Base-by-base conservation (phyloP, 164 flowering plant species). In the Annona cherimola region DNA sequence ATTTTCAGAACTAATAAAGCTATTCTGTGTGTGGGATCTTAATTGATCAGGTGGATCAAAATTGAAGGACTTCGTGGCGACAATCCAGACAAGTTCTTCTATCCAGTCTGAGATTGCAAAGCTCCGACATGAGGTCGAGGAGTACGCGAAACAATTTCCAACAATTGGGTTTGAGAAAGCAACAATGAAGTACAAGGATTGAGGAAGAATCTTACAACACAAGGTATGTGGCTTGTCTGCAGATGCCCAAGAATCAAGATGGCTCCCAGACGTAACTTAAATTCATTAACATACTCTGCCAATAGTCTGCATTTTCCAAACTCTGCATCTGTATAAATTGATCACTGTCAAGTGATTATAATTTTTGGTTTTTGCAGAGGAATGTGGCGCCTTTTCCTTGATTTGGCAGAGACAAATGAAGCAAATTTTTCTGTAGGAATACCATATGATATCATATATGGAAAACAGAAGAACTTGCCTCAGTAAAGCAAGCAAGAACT, bases 111-210 rank as follows among this genome's bases (percentile, higher is more conserved):
- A 90, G 81, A 81, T 88, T 70, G 72, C 85, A 60, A 89, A 91
- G 71, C 86, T 95, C 20, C 87, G 90, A 19, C 78, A 74, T 2
- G 86, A 87, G 19, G 98, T 95, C 42, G 98, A 92, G 87, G 96
- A 90, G 76, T 95, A 82, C 70, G 98, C 97, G 6, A 95, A 93
- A 71, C 94, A 91, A 75, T 95, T 95, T 77, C 97, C 97, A 2
- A 95, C 99, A 44, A 87, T 95, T 78, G 99, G 99, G 54, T 95
- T 95, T 78, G 91, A 91, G 72, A 95, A 95, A 67, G 92, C 84
- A 74, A 88, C 94, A 43, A 91, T 95, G 99, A 91, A 91, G 75
- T 93, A 91, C 89, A 90, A 89, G 82, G 79, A 91, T 70, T 91
- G 82, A 89, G 43, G 68, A 50, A 50, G 42, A 43, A 42, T 45